phyloP scores from a whole-genome alignment of 2,329 filamentous ascomycete species.

The Biscogniauxia marginata region DNA sequence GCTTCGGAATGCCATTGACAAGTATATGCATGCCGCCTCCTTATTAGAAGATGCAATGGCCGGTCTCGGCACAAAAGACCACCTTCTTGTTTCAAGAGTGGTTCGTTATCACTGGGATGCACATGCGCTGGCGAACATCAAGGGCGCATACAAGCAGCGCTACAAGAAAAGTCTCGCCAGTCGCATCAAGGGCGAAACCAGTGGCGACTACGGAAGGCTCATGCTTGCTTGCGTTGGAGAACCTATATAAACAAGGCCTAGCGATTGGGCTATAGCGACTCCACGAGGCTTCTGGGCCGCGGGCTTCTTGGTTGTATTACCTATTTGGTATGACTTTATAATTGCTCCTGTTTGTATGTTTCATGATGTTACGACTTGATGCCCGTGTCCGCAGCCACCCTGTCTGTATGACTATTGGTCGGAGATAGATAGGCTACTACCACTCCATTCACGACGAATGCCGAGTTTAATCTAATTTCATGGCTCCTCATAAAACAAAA shows the following conservation, averaged over 20 bases:
- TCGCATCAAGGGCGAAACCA: conserved; percentile 79
- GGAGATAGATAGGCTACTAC: not conserved
- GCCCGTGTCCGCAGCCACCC: not conserved
- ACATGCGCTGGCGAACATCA: conserved; percentile 71
- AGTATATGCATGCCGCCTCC: conserved; percentile 78
- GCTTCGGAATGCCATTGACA: conserved; percentile 73
- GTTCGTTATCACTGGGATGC: conserved; percentile 83
- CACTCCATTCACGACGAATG: not conserved
- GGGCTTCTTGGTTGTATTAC: not conserved
- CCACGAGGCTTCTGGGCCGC: too few species aligned
- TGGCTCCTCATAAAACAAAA: too few species aligned
- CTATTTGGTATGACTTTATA: not conserved
- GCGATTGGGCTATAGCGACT: not conserved
- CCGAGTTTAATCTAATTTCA: too few species aligned
- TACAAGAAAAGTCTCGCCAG: conserved; percentile 66
- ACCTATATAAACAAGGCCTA: conserved; percentile 17
- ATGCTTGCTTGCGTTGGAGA: conserved; percentile 68
- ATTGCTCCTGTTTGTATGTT: not conserved
- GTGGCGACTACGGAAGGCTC: conserved; percentile 75
- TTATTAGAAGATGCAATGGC: conserved; percentile 86
- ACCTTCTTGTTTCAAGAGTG: conserved; percentile 72
- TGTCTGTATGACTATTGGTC: not conserved
- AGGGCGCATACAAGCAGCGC: conserved; percentile 70
- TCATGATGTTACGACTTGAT: not conserved
- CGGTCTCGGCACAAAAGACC: conserved; percentile 83